These are phyloP conservation scores for Plectosphaerella cucumerina DNA, from an alignment of 2,329 filamentous ascomycete genomes.

Conservation along the genomic window DNA sequence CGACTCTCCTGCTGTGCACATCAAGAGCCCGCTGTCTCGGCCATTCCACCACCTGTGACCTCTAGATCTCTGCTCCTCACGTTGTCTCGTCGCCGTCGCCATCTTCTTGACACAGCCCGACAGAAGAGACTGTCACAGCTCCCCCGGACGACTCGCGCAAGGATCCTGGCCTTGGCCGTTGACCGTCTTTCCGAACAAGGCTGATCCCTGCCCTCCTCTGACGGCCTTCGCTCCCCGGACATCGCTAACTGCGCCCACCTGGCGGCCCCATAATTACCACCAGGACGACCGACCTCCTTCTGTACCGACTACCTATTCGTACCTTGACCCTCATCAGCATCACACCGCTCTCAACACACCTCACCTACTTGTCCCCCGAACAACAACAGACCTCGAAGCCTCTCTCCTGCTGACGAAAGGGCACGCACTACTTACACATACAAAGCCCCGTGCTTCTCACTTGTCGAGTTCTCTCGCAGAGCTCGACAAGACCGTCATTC, in stretches of 20 bases:
- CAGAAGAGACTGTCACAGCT: neutral
- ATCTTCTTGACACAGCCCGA: neutral
- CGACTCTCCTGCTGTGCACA: neutral
- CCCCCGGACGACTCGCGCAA: neutral
- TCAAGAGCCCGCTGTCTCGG: neutral
- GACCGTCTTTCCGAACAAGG: conserved; percentile 14
- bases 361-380: conserved; percentile 2
- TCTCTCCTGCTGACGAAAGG: too few species aligned
- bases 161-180: conserved; percentile 4
- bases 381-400: too few species aligned
- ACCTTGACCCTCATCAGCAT: conserved; percentile 5
- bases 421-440: neutral
- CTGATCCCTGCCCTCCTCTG: conserved; percentile 10
- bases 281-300: neutral
- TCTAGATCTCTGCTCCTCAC: neutral
- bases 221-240: conserved; percentile 7
- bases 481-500: neutral
- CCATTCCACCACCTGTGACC: neutral
- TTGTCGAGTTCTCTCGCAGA: neutral
- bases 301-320: too few species aligned
- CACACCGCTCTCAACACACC: conserved; percentile 11
- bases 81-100: neutral
- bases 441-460: neutral
- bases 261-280: conserved; percentile 9
- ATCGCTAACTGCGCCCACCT: neutral